A percentile compares a stretch with the other conserved stretches of the same genome.
Conservation (phyloP, 192 early-diverging fungal genomes). For the Entomortierella lignicola region DNA sequence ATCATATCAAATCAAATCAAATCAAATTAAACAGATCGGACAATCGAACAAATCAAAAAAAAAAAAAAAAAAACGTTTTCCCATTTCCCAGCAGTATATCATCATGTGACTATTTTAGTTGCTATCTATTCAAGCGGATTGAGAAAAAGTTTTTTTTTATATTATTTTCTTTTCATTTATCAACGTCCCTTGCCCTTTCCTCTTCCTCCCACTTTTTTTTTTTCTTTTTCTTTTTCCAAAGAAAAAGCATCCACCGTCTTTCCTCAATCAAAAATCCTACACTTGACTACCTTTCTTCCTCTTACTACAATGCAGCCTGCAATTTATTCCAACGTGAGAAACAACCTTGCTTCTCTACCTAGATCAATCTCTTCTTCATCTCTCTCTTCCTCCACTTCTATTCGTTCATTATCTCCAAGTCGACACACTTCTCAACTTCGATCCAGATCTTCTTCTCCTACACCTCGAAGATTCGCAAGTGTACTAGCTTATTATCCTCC, state of each 20-base stretch:
- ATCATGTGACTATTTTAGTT: background rate
- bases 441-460: conserved; percentile 41
- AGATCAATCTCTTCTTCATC: conserved; percentile 39
- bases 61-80: no score
- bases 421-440: conserved; percentile 22
- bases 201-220: background rate
- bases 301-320: conserved; percentile 15
- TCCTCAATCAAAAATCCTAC: background rate
- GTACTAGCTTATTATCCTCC: conserved; percentile 41
- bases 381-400: conserved; percentile 26
- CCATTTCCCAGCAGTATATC: background rate
- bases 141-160: background rate
- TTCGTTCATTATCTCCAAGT: conserved; percentile 42
- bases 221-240: background rate
- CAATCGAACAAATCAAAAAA: no score
- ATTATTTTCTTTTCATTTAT: background rate
- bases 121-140: background rate
- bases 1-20: no score
- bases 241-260: background rate
- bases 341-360: conserved; percentile 25
- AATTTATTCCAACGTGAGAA: conserved; percentile 29
- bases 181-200: conserved; percentile 1
- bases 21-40: no score
- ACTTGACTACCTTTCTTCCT: background rate
- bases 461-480: conserved; percentile 40